A percentile compares a stretch with the other conserved stretches of the same genome.
Conservation (phyloP, 345 rosid genomes). For the Ricinus communis region DNA sequence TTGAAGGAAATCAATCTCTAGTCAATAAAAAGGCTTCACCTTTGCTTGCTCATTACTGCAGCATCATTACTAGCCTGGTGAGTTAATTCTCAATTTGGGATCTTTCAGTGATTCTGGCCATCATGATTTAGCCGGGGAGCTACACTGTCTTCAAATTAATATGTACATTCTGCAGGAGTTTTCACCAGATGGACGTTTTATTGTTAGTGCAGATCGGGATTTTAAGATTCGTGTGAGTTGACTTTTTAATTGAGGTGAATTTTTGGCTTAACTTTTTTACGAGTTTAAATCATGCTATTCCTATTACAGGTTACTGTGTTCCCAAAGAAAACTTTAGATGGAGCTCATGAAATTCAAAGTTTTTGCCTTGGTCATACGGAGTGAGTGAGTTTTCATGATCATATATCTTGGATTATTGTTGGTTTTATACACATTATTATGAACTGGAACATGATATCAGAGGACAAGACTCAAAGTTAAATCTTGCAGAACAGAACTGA, state of each 20-base stretch:
- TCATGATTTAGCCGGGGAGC: not conserved
- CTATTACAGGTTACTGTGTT: constrained; percentile 69
- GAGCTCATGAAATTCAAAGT: constrained; percentile 94
- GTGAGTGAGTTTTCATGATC: constrained; percentile 57
- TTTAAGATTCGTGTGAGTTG: constrained; percentile 80
- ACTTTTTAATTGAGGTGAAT: not conserved
- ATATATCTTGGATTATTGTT: not conserved
- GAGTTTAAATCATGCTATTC: constrained; percentile 12
- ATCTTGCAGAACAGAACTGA: not conserved
- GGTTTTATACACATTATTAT: not conserved
- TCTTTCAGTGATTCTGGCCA: too few relatives aligned
- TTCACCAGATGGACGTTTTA: constrained; percentile 73
- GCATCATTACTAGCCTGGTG: constrained; percentile 91
- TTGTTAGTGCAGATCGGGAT: constrained; percentile 86
- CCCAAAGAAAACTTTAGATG: constrained; percentile 76
- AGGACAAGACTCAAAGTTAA: not conserved
- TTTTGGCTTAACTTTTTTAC: constrained; percentile 13
- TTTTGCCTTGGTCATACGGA: constrained; percentile 96
- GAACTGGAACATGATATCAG: not conserved
- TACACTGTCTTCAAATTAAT: not conserved
- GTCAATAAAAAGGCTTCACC: constrained; percentile 58
- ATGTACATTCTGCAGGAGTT: constrained; percentile 58
- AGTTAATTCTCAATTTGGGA: constrained; percentile 10
- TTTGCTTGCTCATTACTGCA: constrained; percentile 89
- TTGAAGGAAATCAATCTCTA: constrained; percentile 35